A percentile compares a stretch with the other conserved stretches of the same genome.
Evolutionary conservation across 495 filamentous ascomycete species (phyloP).

Genomic region (Podospora pseudoanserina): DNA sequence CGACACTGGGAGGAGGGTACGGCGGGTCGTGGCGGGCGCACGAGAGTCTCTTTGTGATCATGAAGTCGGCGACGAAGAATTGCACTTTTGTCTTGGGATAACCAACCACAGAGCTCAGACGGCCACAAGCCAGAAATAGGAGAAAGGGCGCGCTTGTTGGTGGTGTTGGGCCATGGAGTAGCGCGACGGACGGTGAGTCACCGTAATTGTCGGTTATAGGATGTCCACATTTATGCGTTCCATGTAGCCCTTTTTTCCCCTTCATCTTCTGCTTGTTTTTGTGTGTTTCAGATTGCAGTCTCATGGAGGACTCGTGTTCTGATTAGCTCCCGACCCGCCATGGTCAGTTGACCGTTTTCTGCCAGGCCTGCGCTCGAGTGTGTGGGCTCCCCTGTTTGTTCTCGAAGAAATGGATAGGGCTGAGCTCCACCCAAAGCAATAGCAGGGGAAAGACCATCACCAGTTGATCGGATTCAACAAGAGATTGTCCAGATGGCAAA

Average conservation of each 20-base stretch:
- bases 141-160: constrained; percentile 10
- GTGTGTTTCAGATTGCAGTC: not conserved
- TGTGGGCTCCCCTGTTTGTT: not conserved
- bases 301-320: not conserved
- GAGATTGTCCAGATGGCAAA: not conserved
- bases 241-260: not conserved
- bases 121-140: not conserved
- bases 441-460: not conserved
- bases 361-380: not conserved
- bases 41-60: not conserved
- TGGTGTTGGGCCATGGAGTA: not conserved
- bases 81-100: not conserved
- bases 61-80: not conserved
- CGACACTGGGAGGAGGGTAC: constrained; percentile 5
- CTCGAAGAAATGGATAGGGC: not conserved
- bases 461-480: not conserved
- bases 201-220: not conserved
- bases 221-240: constrained; percentile 4
- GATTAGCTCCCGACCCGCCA: not conserved
- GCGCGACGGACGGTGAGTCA: constrained; percentile 9
- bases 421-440: not conserved
- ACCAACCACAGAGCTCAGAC: not conserved
- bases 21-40: not conserved
- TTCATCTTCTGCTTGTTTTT: not conserved
- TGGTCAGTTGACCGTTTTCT: not conserved